phyloP scores from a whole-genome alignment of 1,284 basidiomycete species.

The Rhodotorula sp. region DNA sequence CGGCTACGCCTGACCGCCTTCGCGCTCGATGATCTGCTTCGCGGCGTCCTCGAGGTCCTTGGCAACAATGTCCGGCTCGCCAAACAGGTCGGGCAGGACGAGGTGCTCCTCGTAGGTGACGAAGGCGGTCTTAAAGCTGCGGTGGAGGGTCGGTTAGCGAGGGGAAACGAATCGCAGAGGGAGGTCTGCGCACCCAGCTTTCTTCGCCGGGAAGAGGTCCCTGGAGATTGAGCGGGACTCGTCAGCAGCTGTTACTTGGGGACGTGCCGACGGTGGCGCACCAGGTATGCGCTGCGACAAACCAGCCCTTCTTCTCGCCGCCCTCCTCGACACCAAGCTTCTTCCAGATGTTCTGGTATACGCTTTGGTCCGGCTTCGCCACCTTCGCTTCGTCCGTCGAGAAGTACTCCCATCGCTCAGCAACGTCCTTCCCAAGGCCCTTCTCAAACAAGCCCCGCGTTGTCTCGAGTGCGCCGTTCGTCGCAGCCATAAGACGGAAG shows the following conservation, averaged over 20 bases:
- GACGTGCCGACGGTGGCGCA: neutral
- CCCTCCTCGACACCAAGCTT: constrained; percentile 1
- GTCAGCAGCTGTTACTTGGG: no score
- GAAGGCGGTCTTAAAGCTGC: constrained; percentile 25
- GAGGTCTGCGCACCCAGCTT: constrained; percentile 24
- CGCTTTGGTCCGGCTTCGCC: constrained; percentile 31
- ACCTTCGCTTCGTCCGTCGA: constrained; percentile 25
- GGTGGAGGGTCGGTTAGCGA: neutral
- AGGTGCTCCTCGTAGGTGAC: constrained; percentile 34
- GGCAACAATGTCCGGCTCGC: constrained; percentile 32
- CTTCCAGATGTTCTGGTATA: constrained; percentile 27
- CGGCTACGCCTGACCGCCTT: neutral
- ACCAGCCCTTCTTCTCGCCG: constrained; percentile 18
- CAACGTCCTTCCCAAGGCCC: constrained; percentile 2
- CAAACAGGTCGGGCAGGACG: constrained; percentile 15
- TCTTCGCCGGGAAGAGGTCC: constrained; percentile 30
- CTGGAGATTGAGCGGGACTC: neutral
- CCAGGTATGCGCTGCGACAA: constrained; percentile 33
- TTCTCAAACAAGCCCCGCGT: constrained; percentile 9
- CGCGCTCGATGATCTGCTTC: constrained; percentile 17
- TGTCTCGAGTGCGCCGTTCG: constrained; percentile 30
- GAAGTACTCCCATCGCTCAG: constrained; percentile 16
- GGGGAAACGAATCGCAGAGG: neutral
- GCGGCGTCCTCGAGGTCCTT: constrained; percentile 24
- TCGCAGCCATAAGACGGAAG: constrained; percentile 25